Evolutionary conservation across 2,329 filamentous ascomycete species (phyloP), one percentile per base, ranked within the genome.

Genomic region (Cladorrhinum sp.): DNA sequence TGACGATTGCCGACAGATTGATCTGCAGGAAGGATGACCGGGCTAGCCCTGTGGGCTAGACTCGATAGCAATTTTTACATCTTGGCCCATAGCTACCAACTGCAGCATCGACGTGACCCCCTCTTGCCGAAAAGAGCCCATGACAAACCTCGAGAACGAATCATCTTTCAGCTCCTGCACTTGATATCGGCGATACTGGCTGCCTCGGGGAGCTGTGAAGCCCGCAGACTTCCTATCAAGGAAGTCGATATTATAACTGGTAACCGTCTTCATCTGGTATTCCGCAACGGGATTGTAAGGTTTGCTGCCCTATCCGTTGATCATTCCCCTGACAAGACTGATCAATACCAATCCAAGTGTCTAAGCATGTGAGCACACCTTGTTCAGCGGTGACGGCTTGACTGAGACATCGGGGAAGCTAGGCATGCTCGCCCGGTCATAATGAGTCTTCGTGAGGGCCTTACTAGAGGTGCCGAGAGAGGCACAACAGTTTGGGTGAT

Each of bases 381-480:
- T 20, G 12, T 23, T 24, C 52, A 55, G 22, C 52, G 52, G 23
- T 18, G 36, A 24, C n/a, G 23, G 51, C 22, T 41, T 32, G 32
- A 38, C 52, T 55, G 52, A 55, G 52, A 41, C 52, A 55, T 55
- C 18, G 8, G 38, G 41, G 2, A 41, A n/a, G 52, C 52, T 55
- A 20, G 23, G 20, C 12, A 41, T 45, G 32, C 52, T 36, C 32
- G 20, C 52, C 52, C 22, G 24, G 20, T 32, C 8, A 38, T 45
- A 12, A 20, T 18, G 32, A 13, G 9, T 8, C 12, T 36, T 12
- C 32, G n/a, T n/a, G n/a, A 9, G 32, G 32, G 32, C 27, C 27
- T 12, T 12, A 32, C 27, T 32, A 32, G 6, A 32, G 6, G 6
- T 32, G 27, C 27, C 27, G 32, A 36, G 32, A 36, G 32, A 36